phyloP scores from a whole-genome alignment of 176 grass and related monocot genomes.

The Ampelocalamus luodianensis region DNA sequence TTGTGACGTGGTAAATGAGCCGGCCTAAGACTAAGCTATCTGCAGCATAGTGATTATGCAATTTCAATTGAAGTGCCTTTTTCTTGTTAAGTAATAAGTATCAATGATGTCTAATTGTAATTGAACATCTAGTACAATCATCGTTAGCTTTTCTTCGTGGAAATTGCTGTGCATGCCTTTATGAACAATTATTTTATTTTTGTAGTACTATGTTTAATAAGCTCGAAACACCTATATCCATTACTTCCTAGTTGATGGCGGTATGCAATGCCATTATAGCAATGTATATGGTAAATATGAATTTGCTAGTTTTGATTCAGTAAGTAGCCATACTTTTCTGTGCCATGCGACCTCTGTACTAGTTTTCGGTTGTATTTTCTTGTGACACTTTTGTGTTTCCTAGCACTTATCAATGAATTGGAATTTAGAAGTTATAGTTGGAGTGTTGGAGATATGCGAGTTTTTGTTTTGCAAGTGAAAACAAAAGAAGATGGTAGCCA shows the following conservation, averaged over 20 bases:
- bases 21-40: neutral
- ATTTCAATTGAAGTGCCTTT: neutral
- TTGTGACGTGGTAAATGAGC: neutral
- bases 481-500: neutral
- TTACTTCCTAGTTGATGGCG: neutral
- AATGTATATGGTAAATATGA: constrained; percentile 8
- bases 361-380: neutral
- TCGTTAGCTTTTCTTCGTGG: neutral
- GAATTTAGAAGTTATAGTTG: constrained; percentile 4
- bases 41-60: constrained; percentile 26
- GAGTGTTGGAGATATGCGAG: neutral
- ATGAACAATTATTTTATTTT: neutral
- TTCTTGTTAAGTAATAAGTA: constrained; percentile 16
- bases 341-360: neutral
- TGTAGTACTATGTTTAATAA: neutral
- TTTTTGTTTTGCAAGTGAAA: neutral
- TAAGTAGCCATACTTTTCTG: neutral
- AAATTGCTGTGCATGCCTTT: neutral
- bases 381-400: neutral
- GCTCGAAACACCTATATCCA: neutral
- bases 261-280: neutral
- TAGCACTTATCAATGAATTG: constrained; percentile 1
- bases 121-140: neutral
- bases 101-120: constrained; percentile 2
- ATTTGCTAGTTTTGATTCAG: constrained; percentile 7